Conservation (phyloP, 2,329 filamentous ascomycete species). For the Fusarium dlaminii region DNA sequence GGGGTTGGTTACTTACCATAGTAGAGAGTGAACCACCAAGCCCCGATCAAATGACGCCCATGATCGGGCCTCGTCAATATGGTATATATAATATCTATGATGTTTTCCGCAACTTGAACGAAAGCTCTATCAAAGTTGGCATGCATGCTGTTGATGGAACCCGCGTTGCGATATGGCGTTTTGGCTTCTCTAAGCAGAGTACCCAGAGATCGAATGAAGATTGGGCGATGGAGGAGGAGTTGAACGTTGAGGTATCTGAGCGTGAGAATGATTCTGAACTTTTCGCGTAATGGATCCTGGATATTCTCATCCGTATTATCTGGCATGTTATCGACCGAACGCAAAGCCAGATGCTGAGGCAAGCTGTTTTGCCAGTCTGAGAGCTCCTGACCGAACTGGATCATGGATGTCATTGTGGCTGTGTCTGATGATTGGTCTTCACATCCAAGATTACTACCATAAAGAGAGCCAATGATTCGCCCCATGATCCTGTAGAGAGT, state of each 20-base stretch:
- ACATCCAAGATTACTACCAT: constrained; percentile 25
- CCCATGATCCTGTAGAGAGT: constrained; percentile 14
- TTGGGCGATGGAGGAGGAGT: not conserved
- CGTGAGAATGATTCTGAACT: not conserved
- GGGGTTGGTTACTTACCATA: not conserved
- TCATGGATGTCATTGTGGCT: constrained; percentile 2
- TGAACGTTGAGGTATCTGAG: constrained; percentile 1
- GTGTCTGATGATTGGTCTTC: constrained; percentile 2
- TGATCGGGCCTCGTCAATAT: constrained; percentile 1
- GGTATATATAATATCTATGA: constrained; percentile 12
- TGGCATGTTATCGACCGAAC: not conserved
- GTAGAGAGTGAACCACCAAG: constrained; percentile 35
- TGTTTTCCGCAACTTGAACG: constrained; percentile 4
- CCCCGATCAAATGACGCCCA: constrained; percentile 16
- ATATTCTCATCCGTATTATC: not conserved
- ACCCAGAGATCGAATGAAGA: not conserved
- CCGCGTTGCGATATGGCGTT: not conserved
- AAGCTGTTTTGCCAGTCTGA: constrained; percentile 17
- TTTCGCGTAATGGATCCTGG: not conserved
- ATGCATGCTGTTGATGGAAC: constrained; percentile 11
- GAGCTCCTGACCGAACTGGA: constrained; percentile 26
- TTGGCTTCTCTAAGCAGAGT: not conserved
- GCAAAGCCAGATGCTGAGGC: not conserved
- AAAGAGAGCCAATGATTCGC: constrained; percentile 13
- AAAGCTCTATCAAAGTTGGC: constrained; percentile 9